Evolutionary conservation across 2,329 filamentous ascomycete species (phyloP), one percentile per base, ranked within the genome.

Genomic region (Cercospora beticola): DNA sequence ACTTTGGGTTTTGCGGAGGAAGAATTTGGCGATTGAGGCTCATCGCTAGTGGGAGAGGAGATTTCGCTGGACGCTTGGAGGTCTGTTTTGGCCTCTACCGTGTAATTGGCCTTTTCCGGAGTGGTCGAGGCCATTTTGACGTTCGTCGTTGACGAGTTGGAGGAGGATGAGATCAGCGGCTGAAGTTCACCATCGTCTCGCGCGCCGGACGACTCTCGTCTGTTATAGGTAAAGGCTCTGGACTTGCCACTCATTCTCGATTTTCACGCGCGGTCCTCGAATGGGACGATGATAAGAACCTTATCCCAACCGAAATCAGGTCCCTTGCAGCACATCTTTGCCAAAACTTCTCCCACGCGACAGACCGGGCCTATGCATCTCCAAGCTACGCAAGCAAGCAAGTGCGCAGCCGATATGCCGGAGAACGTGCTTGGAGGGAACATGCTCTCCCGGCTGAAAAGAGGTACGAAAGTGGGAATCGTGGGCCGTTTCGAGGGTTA

Each of bases 1-100:
- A 69, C 61, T 61, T 67, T 69, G 16, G 62, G 16, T 40, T 68
- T 69, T 14, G 10, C 2, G 30, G 31, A 28, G 60, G 12, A 8
- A 16, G 60, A 16, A 3, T 28, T 26, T 1, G 31, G 18, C 16
- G 7, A 23, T 7, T 33, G 49, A 16, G 12, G 1, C 8, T 26
- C 26, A 6, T 62, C 14, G 43, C 16, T 9, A 36, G 7, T 3
- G 4, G 23, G 46, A 16, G 31, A 31, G 7, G 18, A 23, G 16
- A 60, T 43, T 12, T 28, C 59, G 56, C 62, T 69, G 43, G 64
- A 65, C 12, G 60, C 4, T 26, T 62, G 57, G 16, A 60, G 28
- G 1, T 31, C 54, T 57, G 56, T 18, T 18, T 33, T 18, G 7
- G 26, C 7, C 9, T 33, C 56, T 28, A 54, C 49, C 16, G 21